A percentile compares a stretch with the other conserved stretches of the same genome.
Conservation (phyloP, 495 filamentous ascomycete genomes). For the Lichina pygmaea region DNA sequence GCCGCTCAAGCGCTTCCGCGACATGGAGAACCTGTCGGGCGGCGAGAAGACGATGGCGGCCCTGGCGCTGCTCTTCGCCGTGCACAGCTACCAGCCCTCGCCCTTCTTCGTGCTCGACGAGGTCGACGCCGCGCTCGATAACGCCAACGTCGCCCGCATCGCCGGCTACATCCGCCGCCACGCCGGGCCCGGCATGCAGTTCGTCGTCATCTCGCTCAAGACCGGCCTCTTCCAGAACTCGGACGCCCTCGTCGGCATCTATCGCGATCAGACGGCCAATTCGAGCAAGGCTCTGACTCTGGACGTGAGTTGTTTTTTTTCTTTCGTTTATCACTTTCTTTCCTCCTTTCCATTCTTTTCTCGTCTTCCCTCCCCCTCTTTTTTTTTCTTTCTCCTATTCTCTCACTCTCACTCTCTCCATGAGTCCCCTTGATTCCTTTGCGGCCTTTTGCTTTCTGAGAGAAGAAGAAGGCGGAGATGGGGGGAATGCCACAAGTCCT, state of each 20-base stretch:
- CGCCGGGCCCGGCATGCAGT: slow-evolving; percentile 92
- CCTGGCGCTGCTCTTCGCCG: slow-evolving; percentile 78
- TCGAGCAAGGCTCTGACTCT: slow-evolving; percentile 69
- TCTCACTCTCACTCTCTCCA: too few relatives aligned
- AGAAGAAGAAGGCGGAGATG: too few relatives aligned
- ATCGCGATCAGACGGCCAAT: slow-evolving; percentile 79
- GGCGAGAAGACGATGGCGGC: slow-evolving; percentile 99
- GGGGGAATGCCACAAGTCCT: too few relatives aligned
- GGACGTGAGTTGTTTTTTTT: slow-evolving; percentile 42
- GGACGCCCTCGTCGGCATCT: slow-evolving; percentile 83
- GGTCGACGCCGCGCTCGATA: slow-evolving; percentile 90
- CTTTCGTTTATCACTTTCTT: background rate
- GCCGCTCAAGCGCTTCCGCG: slow-evolving; percentile 89
- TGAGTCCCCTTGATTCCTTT: too few relatives aligned
- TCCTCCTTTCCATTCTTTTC: background rate
- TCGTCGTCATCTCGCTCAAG: slow-evolving; percentile 93
- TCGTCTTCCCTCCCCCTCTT: too few relatives aligned
- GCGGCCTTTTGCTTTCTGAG: too few relatives aligned
- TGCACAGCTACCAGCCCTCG: slow-evolving; percentile 78
- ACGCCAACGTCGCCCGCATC: slow-evolving; percentile 85
- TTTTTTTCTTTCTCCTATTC: background rate
- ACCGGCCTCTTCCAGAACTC: slow-evolving; percentile 79
- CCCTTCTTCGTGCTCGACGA: slow-evolving; percentile 98
- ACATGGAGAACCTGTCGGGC: slow-evolving; percentile 95
- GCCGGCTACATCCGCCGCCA: slow-evolving; percentile 85